Base-by-base conservation (phyloP, 176 grass and related monocot genomes). In the Lolium rigidum region DNA sequence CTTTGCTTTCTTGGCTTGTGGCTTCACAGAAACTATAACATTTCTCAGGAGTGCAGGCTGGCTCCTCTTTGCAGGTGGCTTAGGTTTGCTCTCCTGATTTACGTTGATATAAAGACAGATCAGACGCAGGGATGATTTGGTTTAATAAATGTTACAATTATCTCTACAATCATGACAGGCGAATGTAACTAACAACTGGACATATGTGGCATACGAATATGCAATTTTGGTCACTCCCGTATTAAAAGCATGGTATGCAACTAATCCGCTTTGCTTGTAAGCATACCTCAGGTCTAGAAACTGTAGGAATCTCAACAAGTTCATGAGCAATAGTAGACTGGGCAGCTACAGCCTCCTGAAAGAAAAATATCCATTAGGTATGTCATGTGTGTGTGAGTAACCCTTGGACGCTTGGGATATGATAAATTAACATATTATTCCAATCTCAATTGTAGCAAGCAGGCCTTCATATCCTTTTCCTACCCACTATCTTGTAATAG, bases 1-100 rank as follows among this genome's bases (percentile, higher is more conserved):
- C 85, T 90, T 94, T 60, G 97, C 85, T 88, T 91, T 99, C 88
- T 99, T 99, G 14, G 86, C 88, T 87, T 96, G 97, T 2, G 92
- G 88, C 90, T 96, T 99, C 64, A 94, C 92, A 17, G 93, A 91
- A 86, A 99, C 95, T 74, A 91, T 88, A 75, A 99, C 10, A 44
- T 94, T 94, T 54, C 86, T 88, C 62, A 90, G 85, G 46, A 80
- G 70, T 31, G 88, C 89, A 25, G 85, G 90, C 25, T 87, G 90
- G 84, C 64, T 86, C 81, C 88, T 98, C 75, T 98, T 98, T 10
- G 62, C 43, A 48, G 82, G 44, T 47, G 86, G 87, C 52, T 89
- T 91, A 64, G 87, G 86, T 11, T 79, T 91, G 74, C 37, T 78
- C 25, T 80, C 84, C 94, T 93, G 52, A 60, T 50, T 58, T 80